These are phyloP conservation scores for Phytophthora podocarpi DNA, from an alignment of 352 stramenopile genomes.

Conservation along the genomic window DNA sequence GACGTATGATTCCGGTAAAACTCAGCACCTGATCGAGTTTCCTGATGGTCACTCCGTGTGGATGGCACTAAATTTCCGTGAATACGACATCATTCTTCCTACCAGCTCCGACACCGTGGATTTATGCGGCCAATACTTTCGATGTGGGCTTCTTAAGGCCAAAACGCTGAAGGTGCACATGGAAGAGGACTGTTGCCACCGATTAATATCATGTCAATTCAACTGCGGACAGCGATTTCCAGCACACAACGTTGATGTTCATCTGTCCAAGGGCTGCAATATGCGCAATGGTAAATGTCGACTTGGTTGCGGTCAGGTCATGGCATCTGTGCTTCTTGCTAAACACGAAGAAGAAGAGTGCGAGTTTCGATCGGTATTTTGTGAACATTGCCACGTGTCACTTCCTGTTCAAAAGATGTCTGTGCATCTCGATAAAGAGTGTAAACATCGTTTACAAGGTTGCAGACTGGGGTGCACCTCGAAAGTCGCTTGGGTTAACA, in stretches of 20 bases:
- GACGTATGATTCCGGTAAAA: conserved; percentile 38
- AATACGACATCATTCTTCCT: conserved; percentile 50
- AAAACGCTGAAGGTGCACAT: conserved; percentile 30
- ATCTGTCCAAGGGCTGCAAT: conserved; percentile 66
- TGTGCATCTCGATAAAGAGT: conserved; percentile 44
- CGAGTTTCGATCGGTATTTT: conserved; percentile 47
- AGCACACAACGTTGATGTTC: conserved; percentile 33
- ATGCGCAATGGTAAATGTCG: conserved; percentile 60
- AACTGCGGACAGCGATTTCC: conserved; percentile 66
- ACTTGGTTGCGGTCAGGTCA: conserved; percentile 60
- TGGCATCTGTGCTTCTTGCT: conserved; percentile 45
- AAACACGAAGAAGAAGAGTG: conserved; percentile 66
- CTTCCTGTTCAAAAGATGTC: conserved; percentile 36
- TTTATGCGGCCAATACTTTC: conserved; percentile 5
- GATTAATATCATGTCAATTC: conserved; percentile 64
- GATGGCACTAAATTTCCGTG: conserved; percentile 40
- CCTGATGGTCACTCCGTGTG: conserved; percentile 54
- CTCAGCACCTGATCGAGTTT: conserved; percentile 59
- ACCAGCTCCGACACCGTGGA: neutral
- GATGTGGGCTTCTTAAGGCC: conserved; percentile 16
- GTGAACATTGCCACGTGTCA: conserved; percentile 52
- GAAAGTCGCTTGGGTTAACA: conserved; percentile 34
- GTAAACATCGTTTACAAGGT: conserved; percentile 39
- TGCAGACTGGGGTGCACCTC: conserved; percentile 57
- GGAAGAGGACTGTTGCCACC: conserved; percentile 45